phyloP scores from a whole-genome alignment of 345 rosid genomes.

The Aquilaria sinensis region DNA sequence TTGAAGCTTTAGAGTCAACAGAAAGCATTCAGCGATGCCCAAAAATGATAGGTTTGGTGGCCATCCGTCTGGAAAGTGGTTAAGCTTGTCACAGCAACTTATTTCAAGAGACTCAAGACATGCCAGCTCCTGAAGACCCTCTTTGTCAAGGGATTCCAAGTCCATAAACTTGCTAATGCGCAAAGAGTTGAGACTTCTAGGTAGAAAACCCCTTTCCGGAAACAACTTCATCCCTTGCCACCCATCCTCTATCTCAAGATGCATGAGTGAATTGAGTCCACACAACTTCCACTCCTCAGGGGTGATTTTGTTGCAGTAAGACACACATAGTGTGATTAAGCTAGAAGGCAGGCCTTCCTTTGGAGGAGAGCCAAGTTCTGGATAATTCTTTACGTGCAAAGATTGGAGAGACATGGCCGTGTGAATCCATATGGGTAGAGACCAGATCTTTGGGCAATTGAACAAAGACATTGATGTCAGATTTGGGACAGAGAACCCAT shows the following conservation, averaged over 20 bases:
- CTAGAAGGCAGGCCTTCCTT: slow-evolving; percentile 12
- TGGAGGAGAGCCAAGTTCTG: slow-evolving; percentile 7
- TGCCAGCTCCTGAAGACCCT: slow-evolving; percentile 6
- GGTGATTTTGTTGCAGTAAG: slow-evolving; percentile 10
- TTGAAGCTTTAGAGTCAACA: neutral
- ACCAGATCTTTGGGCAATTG: slow-evolving; percentile 6
- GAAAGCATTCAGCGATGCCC: slow-evolving; percentile 4
- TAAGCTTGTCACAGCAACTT: slow-evolving; percentile 8
- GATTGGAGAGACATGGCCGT: slow-evolving; percentile 14
- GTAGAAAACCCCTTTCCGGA: slow-evolving; percentile 14
- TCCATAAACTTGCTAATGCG: slow-evolving; percentile 7
- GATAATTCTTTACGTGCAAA: slow-evolving; percentile 14
- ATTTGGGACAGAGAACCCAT: slow-evolving; percentile 5
- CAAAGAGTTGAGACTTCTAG: slow-evolving; percentile 6
- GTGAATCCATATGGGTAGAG: slow-evolving; percentile 12
- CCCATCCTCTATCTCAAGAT: slow-evolving; percentile 13
- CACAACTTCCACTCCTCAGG: slow-evolving; percentile 7
- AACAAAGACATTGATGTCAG: slow-evolving; percentile 4
- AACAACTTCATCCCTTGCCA: slow-evolving; percentile 9
- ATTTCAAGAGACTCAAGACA: slow-evolving; percentile 9
- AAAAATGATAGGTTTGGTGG: slow-evolving; percentile 12
- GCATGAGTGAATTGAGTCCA: slow-evolving; percentile 2
- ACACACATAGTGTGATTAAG: slow-evolving; percentile 6
- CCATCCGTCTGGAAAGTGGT: slow-evolving; percentile 12
- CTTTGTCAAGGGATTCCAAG: slow-evolving; percentile 7